Base-by-base conservation (phyloP, 352 stramenopile genomes). In the Pythium periplocum region DNA sequence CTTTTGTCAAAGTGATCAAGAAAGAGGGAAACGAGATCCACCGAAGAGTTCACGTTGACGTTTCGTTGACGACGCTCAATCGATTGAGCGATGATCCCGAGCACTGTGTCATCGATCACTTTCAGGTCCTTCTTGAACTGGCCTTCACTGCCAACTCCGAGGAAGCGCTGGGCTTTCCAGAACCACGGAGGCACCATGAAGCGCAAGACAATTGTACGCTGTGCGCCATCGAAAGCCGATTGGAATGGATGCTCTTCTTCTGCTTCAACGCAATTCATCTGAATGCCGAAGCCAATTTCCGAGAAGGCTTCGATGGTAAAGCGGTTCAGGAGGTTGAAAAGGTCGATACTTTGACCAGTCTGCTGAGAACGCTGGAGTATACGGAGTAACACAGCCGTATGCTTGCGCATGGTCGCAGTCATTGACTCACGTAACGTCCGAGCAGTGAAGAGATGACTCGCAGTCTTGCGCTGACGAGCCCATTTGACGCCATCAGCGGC, bases 381-480 rank as follows among this genome's bases (percentile, higher is more conserved):
- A 0, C 48, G 11, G 3, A 71, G 47, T 12, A 86, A 55, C 40
- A 66, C 46, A 17, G 43, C 30, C 30, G 50, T 54, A 41, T 77
- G 65, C 17, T 60, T 49, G 6, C 57, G 55, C 11, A 86, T 55
- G 11, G 61, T 46, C n/a, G 60, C 47, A 32, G 66, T 57, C 69
- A 85, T 82, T 33, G 69, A 61, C 6, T 78, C 67, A 17, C 63
- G 59, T 62, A 85, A 66, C 64, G 74, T 79, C 31, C 66, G 64
- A 6, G 69, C 70, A n/a, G 75, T 84, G 50, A 96, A 91, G 34
- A 97, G 85, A 51, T 96, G 82, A 48, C 82, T 93, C 58, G 83
- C 86, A 1, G 62, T 84, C 62, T 93, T 91, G 58, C 81, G 76
- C 55, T 95, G 85, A 32, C 73, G 52, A 4, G 48, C 49, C 83